A percentile compares a stretch with the other conserved stretches of the same genome.
Evolutionary conservation across 345 rosid species (phyloP).

Genomic region (Lagerstroemia speciosa): DNA sequence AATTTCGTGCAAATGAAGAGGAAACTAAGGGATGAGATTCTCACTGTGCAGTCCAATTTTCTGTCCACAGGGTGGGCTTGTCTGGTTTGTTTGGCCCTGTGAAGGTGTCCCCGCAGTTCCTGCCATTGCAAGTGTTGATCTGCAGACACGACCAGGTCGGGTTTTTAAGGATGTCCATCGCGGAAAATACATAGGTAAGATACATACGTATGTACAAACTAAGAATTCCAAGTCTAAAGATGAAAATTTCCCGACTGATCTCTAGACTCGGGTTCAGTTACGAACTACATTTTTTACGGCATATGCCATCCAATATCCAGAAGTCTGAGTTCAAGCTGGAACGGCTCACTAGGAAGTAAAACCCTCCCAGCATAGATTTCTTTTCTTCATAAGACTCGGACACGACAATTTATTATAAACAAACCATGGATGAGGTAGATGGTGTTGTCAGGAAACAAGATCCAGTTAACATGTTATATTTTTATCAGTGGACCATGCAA

Average conservation of each 20-base stretch:
- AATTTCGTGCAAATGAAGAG: too few relatives aligned
- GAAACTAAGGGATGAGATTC: conserved; percentile 6
- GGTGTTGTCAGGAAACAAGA: too few relatives aligned
- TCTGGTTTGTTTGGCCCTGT: conserved; percentile 32
- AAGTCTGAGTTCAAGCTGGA: too few relatives aligned
- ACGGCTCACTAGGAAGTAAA: too few relatives aligned
- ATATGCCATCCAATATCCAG: too few relatives aligned
- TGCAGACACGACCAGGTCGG: conserved; percentile 8
- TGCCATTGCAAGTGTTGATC: conserved; percentile 50
- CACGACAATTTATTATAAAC: too few relatives aligned
- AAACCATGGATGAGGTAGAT: too few relatives aligned
- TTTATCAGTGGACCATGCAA: too few relatives aligned
- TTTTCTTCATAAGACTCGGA: too few relatives aligned
- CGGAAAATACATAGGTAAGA: neutral
- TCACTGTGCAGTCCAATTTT: conserved; percentile 52
- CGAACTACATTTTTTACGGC: neutral
- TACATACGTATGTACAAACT: too few relatives aligned
- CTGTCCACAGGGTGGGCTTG: conserved; percentile 47
- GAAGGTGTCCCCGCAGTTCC: conserved; percentile 49
- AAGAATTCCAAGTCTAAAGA: neutral
- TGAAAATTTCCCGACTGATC: neutral
- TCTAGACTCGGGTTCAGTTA: neutral
- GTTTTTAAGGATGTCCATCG: neutral
- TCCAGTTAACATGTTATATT: too few relatives aligned
- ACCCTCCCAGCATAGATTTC: too few relatives aligned